Evolutionary conservation across 495 filamentous ascomycete genomes (phyloP).

Genomic region (Bacidia rubella): DNA sequence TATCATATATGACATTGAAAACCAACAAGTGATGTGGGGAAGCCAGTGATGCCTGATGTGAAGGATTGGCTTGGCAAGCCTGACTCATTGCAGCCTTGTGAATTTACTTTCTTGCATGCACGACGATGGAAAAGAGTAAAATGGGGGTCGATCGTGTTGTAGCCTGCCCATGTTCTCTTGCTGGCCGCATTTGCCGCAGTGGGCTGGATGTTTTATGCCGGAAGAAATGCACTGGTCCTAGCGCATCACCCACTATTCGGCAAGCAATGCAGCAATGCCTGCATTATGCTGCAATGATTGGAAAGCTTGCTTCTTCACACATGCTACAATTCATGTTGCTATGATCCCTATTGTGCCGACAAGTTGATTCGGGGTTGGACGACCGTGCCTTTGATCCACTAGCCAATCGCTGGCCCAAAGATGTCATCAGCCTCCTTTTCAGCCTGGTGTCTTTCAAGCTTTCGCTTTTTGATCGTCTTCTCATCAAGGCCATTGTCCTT

Average conservation of each 20-base stretch:
- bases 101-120: not conserved
- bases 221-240: too few species aligned
- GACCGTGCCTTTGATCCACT: too few species aligned
- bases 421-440: conserved; percentile 39
- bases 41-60: not conserved
- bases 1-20: not conserved
- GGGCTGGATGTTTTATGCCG: too few species aligned
- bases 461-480: conserved; percentile 43
- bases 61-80: conserved; percentile 1
- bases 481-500: conserved; percentile 15
- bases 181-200: too few species aligned
- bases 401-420: conserved; percentile 16
- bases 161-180: too few species aligned
- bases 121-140: not conserved
- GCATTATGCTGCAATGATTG: too few species aligned
- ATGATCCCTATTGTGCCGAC: too few species aligned
- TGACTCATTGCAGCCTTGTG: not conserved
- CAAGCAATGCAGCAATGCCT: too few species aligned
- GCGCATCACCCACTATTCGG: too few species aligned
- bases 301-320: too few species aligned
- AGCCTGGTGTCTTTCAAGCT: conserved; percentile 35
- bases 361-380: too few species aligned
- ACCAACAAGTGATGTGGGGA: not conserved
- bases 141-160: not conserved
- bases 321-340: too few species aligned